Percentiles rank a stretch among this genome's conserved stretches.
Conservation (phyloP, 345 rosid species). For the Eutrema heterophyllum region DNA sequence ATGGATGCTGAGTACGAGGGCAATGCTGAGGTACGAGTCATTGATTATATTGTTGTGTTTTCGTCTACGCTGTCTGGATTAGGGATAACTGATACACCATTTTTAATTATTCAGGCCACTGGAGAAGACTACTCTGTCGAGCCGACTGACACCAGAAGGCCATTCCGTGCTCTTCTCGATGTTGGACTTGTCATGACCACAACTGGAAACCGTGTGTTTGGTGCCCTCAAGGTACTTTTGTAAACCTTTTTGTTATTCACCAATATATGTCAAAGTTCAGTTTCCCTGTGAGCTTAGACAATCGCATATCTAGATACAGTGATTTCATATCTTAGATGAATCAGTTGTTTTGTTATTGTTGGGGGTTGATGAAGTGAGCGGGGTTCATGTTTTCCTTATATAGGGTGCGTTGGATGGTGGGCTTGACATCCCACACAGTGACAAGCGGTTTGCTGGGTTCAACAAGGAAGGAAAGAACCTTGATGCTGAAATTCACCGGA, state of each 20-base stretch:
- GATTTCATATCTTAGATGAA: neutral
- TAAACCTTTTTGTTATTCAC: neutral
- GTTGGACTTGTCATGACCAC: conserved; percentile 26
- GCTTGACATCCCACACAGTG: conserved; percentile 87
- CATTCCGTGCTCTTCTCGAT: conserved; percentile 30
- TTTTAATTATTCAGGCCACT: conserved; percentile 41
- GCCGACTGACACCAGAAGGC: conserved; percentile 34
- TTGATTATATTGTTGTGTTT: neutral
- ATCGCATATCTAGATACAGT: neutral
- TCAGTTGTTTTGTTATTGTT: neutral
- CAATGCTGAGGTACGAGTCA: conserved; percentile 1
- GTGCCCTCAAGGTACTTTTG: conserved; percentile 24
- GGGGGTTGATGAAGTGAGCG: neutral
- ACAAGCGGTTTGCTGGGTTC: conserved; percentile 90
- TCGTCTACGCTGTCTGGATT: neutral
- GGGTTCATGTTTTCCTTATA: neutral
- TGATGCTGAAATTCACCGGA: conserved; percentile 74
- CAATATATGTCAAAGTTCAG: neutral
- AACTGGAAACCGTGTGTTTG: conserved; percentile 27
- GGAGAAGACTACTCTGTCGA: conserved; percentile 92
- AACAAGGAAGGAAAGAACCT: conserved; percentile 38
- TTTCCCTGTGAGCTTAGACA: neutral
- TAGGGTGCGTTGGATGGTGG: conserved; percentile 93
- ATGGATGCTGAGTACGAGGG: conserved; percentile 29
- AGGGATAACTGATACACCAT: neutral